Base-by-base conservation (phyloP, 2,329 filamentous ascomycete species). In the Septoria petroselini region DNA sequence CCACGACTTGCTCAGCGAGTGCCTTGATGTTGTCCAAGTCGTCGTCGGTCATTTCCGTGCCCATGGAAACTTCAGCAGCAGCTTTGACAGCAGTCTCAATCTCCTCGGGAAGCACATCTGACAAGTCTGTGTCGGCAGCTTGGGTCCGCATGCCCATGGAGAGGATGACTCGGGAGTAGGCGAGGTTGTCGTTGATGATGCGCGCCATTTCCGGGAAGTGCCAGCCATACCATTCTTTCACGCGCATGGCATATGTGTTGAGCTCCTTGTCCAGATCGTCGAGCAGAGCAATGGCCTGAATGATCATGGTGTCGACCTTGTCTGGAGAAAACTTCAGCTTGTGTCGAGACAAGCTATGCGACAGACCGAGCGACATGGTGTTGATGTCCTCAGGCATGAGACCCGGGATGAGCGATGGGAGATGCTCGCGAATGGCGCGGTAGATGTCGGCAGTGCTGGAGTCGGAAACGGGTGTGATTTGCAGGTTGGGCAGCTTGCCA, bases 191-290 rank as follows among this genome's bases (percentile, higher is more conserved):
- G 71, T 94, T 94, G 62, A 96, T 80, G 67, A 97, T 95, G 75
- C 91, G 91, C 67, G 88, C 91, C 80, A 98, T 84, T 76, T 98
- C 93, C 33, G 93, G 93, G 77, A 97, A 98, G 74, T 97, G 93
- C 93, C 93, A 98, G 65, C 93, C 93, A 70, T 98, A 98, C 93
- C 93, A 98, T 73, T 98, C 93, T 83, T 97, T 97, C 55, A 96
- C 90, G 71, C 93, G 82, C 93, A 98, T 98, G 58, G 93, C 91
- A 68, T 96, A 97, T 63, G 88, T 93, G 77, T 98, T 98, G 58
- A 98, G 78, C 73, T 98, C 93, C 79, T 98, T 98, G 77, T 98
- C 93, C 55, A 98, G 77, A 59, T 98, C 93, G 68, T 98, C 93
- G 39, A 98, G 79, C 43, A 96, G 82, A 58, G 86, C 85, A 68